phyloP scores from a whole-genome alignment of 2,329 filamentous ascomycete genomes.

The Ceratocystis lukuohia region DNA sequence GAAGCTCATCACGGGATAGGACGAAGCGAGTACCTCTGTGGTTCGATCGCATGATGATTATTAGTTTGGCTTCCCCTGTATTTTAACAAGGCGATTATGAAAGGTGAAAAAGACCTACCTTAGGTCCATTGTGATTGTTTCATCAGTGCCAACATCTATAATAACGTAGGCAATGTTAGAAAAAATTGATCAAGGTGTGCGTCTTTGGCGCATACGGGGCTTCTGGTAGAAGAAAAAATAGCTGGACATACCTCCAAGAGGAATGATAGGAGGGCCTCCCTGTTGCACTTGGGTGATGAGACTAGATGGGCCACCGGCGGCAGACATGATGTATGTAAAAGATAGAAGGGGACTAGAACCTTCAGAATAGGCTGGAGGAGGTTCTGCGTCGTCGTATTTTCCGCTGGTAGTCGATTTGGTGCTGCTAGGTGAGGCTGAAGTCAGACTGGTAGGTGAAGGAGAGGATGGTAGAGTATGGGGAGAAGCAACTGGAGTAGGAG shows the following conservation, averaged over 20 bases:
- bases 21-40: slow-evolving; percentile 81
- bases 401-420: slow-evolving; percentile 61
- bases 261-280: slow-evolving; percentile 76
- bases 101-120: slow-evolving; percentile 63
- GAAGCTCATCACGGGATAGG: slow-evolving; percentile 81
- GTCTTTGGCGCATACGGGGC: background rate
- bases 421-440: slow-evolving; percentile 34
- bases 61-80: background rate
- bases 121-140: slow-evolving; percentile 88
- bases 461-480: background rate
- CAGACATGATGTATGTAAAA: slow-evolving; percentile 95
- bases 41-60: too few relatives aligned
- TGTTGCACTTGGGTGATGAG: slow-evolving; percentile 99
- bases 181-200: slow-evolving; percentile 5
- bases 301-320: slow-evolving; percentile 90
- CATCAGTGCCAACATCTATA: slow-evolving; percentile 68
- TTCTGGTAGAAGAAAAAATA: slow-evolving; percentile 1
- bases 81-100: background rate
- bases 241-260: slow-evolving; percentile 57
- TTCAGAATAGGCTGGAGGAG: slow-evolving; percentile 91
- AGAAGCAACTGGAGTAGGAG: background rate
- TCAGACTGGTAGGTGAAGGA: background rate
- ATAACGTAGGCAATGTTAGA: slow-evolving; percentile 18
- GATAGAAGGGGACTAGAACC: slow-evolving; percentile 81
- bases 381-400: slow-evolving; percentile 75